Base-by-base conservation (phyloP, 208 protist genomes). In the Strigomonas galati region DNA sequence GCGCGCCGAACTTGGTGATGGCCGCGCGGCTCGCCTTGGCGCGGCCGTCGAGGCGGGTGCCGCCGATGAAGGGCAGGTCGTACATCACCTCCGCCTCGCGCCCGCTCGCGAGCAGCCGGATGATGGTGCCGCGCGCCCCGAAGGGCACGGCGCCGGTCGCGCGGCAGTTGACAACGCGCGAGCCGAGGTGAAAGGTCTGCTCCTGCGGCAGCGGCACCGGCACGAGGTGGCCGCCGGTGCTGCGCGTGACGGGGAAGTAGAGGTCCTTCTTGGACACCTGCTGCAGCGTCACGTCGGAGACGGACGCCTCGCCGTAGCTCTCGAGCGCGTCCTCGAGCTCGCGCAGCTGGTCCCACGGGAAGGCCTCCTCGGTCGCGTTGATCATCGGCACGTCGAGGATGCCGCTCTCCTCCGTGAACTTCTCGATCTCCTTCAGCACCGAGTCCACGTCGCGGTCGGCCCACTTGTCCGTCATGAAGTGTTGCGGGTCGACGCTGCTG, bases 81-180 rank as follows among this genome's bases (percentile, higher is more conserved):
- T 92, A 94, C 17, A 97, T 80, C 30, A 97, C 89, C 67, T 97
- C 89, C 28, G 87, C 92, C 46, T 93, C 80, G 15, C 80, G 66
- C 15, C 83, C 77, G 46, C 78, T 81, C 46, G 78, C 75, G 26
- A 95, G 79, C 43, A 97, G 62, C n/a, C 92, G 87, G 56, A 94
- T 82, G 59, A 97, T 80, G 23, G 85, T 93, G 56, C 92, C 92
- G 6, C 65, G 63, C 1, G 80, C 72, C 3, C 92, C 92, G 63
- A 97, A 97, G 6, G 92, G 87, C 12, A 82, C 76, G 53, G 27
- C 77, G 61, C 92, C 92, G 7, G 79, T 84, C 2, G 84, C 79
- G 0, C 88, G 78, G 69, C 87, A 95, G 72, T 95, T 94, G 37
- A 93, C 84, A 7, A 97, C 92, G 15, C 92, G 86, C 7, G 79